A percentile compares a stretch with the other conserved stretches of the same genome.
Conservation (phyloP, 108 stramenopile genomes). For the Nitzschia sp. region DNA sequence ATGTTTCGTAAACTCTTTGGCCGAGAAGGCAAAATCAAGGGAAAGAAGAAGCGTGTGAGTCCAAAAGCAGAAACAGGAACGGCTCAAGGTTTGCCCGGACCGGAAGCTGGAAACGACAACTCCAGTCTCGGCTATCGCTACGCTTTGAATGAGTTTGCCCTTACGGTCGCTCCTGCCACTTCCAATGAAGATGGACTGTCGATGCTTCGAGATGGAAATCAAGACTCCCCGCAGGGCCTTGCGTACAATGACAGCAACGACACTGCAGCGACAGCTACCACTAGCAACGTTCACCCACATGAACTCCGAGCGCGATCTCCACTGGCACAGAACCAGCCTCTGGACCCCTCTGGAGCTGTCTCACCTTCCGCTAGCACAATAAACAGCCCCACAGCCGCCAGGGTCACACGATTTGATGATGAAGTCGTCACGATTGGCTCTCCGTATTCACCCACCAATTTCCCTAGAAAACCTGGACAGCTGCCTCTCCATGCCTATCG, state of each 20-base stretch:
- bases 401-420: neutral
- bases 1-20: conserved; percentile 10
- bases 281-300: neutral
- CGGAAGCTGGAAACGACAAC: neutral
- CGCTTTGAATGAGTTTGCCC: conserved; percentile 55
- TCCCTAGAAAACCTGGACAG: neutral
- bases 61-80: neutral
- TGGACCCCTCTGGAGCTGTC: neutral
- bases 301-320: neutral
- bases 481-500: conserved; percentile 5
- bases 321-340: neutral
- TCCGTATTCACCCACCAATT: neutral
- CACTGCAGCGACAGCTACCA: neutral
- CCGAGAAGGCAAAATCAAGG: neutral
- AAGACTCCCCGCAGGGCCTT: neutral
- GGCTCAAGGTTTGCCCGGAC: neutral
- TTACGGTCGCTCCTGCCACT: conserved; percentile 37
- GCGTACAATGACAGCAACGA: neutral
- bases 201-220: neutral
- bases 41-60: conserved; percentile 19
- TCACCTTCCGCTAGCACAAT: neutral
- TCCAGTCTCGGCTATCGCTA: conserved; percentile 47
- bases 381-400: neutral
- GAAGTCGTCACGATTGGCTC: neutral
- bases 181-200: conserved; percentile 34